phyloP scores from a whole-genome alignment of 768 basidiomycete species.

The Boletus reticuloceps region DNA sequence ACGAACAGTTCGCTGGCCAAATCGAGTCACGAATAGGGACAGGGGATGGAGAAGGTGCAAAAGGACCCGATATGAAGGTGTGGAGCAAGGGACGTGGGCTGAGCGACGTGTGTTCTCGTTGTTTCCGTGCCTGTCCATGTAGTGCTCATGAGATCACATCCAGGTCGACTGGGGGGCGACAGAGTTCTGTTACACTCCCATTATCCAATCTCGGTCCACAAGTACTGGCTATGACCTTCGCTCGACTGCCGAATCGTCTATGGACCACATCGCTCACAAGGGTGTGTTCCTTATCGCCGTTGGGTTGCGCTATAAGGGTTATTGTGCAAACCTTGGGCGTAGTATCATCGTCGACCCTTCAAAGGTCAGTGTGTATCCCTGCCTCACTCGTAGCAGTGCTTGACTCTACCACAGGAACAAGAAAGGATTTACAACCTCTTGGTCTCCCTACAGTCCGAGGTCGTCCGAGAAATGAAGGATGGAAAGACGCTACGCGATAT shows the following conservation, averaged over 20 bases:
- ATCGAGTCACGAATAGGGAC: constrained; percentile 88
- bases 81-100: constrained; percentile 81
- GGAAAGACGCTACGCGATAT: constrained; percentile 75
- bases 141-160: constrained; percentile 4
- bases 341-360: constrained; percentile 96
- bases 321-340: constrained; percentile 89
- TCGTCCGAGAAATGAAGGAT: constrained; percentile 75
- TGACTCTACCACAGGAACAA: constrained; percentile 64
- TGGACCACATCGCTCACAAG: constrained; percentile 78
- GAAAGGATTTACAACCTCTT: constrained; percentile 83
- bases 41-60: constrained; percentile 56
- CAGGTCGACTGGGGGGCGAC: constrained; percentile 88
- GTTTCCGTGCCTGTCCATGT: neutral
- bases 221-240: constrained; percentile 84
- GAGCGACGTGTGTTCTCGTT: constrained; percentile 57
- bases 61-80: constrained; percentile 88
- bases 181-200: constrained; percentile 93
- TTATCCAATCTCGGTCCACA: constrained; percentile 90
- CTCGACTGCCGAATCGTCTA: constrained; percentile 81
- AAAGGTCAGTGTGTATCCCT: constrained; percentile 45
- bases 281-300: constrained; percentile 87
- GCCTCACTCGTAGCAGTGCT: neutral
- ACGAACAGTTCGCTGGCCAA: constrained; percentile 80
- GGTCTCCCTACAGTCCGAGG: constrained; percentile 71
- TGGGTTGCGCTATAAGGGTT: constrained; percentile 89